Evolutionary conservation across 2,329 filamentous ascomycete species (phyloP).

Genomic region (Gaeumannomyces sp.): DNA sequence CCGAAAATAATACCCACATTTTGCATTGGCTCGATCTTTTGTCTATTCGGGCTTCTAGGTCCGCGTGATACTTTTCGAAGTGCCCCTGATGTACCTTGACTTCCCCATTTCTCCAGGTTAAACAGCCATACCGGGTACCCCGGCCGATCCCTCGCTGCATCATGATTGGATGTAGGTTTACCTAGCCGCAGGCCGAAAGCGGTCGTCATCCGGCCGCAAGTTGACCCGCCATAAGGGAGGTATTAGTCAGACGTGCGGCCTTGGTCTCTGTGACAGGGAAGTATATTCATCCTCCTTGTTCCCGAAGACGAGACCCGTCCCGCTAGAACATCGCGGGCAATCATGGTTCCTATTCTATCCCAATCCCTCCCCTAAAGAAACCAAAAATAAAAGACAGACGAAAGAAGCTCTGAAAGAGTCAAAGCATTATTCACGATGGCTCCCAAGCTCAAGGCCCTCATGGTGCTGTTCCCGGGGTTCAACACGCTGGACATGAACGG

Average conservation of each 20-base stretch:
- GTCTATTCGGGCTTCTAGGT: not conserved
- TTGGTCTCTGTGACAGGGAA: not conserved
- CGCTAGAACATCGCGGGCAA: not conserved
- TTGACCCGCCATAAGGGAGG: not conserved
- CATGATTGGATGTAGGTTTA: not conserved
- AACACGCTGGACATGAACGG: slow-evolving; percentile 14
- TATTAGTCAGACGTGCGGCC: not conserved
- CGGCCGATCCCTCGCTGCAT: not conserved
- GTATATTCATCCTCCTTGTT: not conserved
- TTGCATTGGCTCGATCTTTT: not conserved
- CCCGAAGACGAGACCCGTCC: too few relatives aligned
- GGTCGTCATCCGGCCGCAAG: not conserved
- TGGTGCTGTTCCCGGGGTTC: slow-evolving; percentile 11
- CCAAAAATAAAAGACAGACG: slow-evolving; percentile 21
- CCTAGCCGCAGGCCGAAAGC: not conserved
- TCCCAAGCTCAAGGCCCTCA: slow-evolving; percentile 1
- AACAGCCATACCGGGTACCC: not conserved
- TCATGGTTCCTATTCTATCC: slow-evolving; percentile 17
- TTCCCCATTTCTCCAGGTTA: not conserved
- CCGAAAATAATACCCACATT: not conserved
- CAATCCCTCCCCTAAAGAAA: slow-evolving; percentile 5
- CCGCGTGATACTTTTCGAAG: not conserved
- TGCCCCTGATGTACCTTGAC: not conserved
- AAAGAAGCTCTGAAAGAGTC: slow-evolving; percentile 5
- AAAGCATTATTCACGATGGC: not conserved